A percentile compares a stretch with the other conserved stretches of the same genome.
Evolutionary conservation across 495 filamentous ascomycete species (phyloP).

Genomic region (Lentithecium fluviatile): DNA sequence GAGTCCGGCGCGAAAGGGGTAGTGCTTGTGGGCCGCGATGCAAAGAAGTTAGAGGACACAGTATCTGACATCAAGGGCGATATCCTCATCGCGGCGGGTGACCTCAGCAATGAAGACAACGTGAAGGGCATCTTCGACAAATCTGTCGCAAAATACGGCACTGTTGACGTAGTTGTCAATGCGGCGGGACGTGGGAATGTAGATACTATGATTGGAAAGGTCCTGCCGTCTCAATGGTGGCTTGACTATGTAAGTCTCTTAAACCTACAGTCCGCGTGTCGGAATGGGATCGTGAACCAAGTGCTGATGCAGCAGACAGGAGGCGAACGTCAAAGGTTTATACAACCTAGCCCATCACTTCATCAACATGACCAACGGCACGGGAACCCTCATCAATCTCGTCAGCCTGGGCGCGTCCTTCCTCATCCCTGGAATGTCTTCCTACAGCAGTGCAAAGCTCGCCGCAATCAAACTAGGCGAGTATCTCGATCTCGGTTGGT

Average conservation of each 20-base stretch:
- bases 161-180: conserved; percentile 26
- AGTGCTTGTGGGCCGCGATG: conserved; percentile 46
- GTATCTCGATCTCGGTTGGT: conserved; percentile 37
- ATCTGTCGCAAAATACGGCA: conserved; percentile 41
- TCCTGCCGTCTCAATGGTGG: conserved; percentile 14
- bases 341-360: conserved; percentile 46
- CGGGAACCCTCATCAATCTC: conserved; percentile 47
- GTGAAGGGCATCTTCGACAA: conserved; percentile 43
- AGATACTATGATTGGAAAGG: conserved; percentile 1
- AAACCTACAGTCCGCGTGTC: not conserved
- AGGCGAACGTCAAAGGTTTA: conserved; percentile 49
- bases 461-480: conserved; percentile 40
- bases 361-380: conserved; percentile 35
- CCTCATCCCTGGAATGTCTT: conserved; percentile 39
- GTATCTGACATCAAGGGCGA: conserved; percentile 40
- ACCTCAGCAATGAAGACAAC: conserved; percentile 40
- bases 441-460: conserved; percentile 46
- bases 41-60: conserved; percentile 37
- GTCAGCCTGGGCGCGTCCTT: conserved; percentile 39
- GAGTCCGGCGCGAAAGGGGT: conserved; percentile 45
- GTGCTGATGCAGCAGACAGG: conserved; percentile 30
- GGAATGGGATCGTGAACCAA: not conserved
- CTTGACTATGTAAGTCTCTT: conserved; percentile 13
- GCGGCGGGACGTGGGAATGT: conserved; percentile 15
- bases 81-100: conserved; percentile 37